phyloP scores from a whole-genome alignment of 1,284 basidiomycete genomes.

The Bondarzewia mesenterica region DNA sequence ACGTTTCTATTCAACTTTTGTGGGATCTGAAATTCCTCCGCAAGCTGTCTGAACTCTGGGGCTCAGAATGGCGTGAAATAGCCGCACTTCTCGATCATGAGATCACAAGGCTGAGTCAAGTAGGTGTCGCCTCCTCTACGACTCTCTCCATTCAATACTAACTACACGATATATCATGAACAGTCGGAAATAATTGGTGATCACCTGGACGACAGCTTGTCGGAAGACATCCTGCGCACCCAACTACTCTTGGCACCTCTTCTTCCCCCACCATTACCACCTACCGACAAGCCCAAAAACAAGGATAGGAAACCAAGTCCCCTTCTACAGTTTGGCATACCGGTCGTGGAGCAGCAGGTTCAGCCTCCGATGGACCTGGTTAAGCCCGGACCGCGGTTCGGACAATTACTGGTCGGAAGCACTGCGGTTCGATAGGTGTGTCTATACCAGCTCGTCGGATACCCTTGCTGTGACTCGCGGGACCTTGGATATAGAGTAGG shows the following conservation, averaged over 20 bases:
- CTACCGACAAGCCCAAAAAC: constrained; percentile 8
- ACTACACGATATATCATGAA: too few species aligned
- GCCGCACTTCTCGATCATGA: constrained; percentile 21
- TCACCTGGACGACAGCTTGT: constrained; percentile 8
- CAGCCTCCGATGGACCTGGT: constrained; percentile 31
- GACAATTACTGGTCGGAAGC: constrained; percentile 30
- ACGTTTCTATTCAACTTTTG: constrained; percentile 14
- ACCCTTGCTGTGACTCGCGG: too few species aligned
- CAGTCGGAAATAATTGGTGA: constrained; percentile 3
- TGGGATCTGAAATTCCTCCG: constrained; percentile 47
- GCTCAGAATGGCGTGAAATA: constrained; percentile 24
- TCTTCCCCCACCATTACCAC: constrained; percentile 19
- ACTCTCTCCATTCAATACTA: too few species aligned
- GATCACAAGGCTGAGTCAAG: too few species aligned
- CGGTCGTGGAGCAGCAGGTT: constrained; percentile 25
- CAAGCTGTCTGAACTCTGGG: constrained; percentile 32
- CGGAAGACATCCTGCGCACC: constrained; percentile 21
- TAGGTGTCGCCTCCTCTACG: too few species aligned
- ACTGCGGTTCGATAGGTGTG: constrained; percentile 17
- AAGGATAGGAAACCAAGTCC: constrained; percentile 15
- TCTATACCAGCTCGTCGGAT: not conserved
- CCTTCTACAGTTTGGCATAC: constrained; percentile 20
- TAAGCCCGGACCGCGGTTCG: constrained; percentile 37
- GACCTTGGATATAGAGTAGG: too few species aligned
- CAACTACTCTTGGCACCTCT: constrained; percentile 28